phyloP scores from a whole-genome alignment of 805 yeast species.

The Kregervanrija delftensis region DNA sequence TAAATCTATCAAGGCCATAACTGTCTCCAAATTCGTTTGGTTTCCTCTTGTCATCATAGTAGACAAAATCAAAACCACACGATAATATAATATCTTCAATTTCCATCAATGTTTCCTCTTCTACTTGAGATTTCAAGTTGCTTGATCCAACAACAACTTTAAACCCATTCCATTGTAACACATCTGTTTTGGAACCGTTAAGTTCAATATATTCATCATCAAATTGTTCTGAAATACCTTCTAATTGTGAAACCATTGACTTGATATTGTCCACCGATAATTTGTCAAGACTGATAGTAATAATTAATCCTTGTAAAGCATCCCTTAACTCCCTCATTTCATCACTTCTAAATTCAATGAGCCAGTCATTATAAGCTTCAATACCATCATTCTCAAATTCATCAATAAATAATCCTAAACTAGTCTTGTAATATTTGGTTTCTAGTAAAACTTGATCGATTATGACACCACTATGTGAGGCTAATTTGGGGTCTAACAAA shows the following conservation, averaged over 20 bases:
- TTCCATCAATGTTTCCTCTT: conserved; percentile 14
- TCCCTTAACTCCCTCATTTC: conserved; percentile 40
- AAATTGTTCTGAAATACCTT: conserved; percentile 11
- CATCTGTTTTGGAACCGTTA: background rate
- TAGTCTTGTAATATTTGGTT: conserved; percentile 23
- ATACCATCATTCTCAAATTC: conserved; percentile 26
- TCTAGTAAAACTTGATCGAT: conserved; percentile 16
- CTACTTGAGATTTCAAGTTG: background rate
- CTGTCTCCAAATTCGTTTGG: conserved; percentile 30
- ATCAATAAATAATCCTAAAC: conserved; percentile 24
- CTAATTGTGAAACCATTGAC: conserved; percentile 17
- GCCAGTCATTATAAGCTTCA: conserved; percentile 25
- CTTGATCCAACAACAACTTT: conserved; percentile 30
- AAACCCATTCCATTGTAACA: conserved; percentile 29
- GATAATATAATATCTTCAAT: conserved; percentile 34
- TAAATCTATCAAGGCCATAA: conserved; percentile 33
- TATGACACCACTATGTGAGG: conserved; percentile 20
- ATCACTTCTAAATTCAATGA: conserved; percentile 28
- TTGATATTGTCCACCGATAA: conserved; percentile 1
- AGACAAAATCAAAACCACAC: conserved; percentile 35
- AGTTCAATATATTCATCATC: conserved; percentile 18
- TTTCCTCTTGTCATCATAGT: conserved; percentile 25
- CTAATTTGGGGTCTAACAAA: conserved; percentile 6
- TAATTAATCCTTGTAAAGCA: conserved; percentile 38
- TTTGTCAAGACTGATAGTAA: conserved; percentile 29